Percentiles rank a stretch among this genome's conserved stretches.
Conservation (phyloP, 306 rosid species). For the Trifolium repens region DNA sequence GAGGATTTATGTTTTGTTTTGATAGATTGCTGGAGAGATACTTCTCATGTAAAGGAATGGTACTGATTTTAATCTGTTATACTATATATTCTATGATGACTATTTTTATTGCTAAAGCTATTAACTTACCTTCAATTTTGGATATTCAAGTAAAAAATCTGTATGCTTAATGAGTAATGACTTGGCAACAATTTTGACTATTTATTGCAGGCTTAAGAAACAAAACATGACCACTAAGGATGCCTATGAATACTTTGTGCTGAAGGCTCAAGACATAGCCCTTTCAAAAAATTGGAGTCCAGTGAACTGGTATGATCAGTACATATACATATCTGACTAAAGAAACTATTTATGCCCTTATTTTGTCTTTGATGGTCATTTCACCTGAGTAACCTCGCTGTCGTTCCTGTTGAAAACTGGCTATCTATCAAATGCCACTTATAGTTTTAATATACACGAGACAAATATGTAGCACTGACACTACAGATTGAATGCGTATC, state of each 20-base stretch:
- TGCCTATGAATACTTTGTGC: conserved; percentile 87
- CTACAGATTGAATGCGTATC: background rate
- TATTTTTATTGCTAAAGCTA: conserved; percentile 26
- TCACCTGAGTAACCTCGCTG: conserved; percentile 4
- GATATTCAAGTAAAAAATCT: conserved; percentile 26
- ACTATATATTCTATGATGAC: conserved; percentile 11
- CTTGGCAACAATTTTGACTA: conserved; percentile 6
- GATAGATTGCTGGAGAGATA: conserved; percentile 86
- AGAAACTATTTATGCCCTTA: conserved; percentile 26
- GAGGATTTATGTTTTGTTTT: conserved; percentile 41
- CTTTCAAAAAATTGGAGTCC: conserved; percentile 86
- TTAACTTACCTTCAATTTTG: conserved; percentile 17
- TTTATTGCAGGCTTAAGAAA: conserved; percentile 69
- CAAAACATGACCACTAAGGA: conserved; percentile 74
- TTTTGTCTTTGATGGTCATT: conserved; percentile 28
- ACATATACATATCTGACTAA: conserved; percentile 13
- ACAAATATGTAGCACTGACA: background rate
- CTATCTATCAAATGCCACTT: conserved; percentile 8
- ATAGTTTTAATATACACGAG: conserved; percentile 28
- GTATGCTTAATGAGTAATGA: conserved; percentile 5
- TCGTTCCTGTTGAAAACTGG: conserved; percentile 27
- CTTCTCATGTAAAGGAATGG: conserved; percentile 81
- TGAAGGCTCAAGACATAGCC: conserved; percentile 87
- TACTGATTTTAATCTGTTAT: conserved; percentile 41
- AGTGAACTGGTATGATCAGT: conserved; percentile 78